Percentiles rank a stretch among this genome's conserved stretches.
phyloP scores from a whole-genome alignment of 2,329 filamentous ascomycete genomes.

The Calonectria henricotiae region DNA sequence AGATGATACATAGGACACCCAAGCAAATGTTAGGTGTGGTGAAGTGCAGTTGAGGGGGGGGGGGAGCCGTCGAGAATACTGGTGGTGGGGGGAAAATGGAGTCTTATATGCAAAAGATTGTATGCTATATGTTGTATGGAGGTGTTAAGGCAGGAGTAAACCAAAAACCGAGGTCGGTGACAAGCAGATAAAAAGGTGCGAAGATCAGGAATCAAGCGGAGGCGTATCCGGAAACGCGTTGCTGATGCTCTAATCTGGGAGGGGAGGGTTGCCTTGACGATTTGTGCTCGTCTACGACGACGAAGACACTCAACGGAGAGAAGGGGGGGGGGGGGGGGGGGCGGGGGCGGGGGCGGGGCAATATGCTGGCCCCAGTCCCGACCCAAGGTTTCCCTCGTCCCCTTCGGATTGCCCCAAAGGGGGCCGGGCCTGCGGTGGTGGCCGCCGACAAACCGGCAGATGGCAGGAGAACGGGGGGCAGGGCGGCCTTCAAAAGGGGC shows the following conservation, averaged over 20 bases:
- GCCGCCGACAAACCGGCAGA: too few species aligned
- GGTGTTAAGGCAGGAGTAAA: constrained; percentile 23
- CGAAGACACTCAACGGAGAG: constrained; percentile 26
- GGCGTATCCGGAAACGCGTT: background rate
- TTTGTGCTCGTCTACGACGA: constrained; percentile 22
- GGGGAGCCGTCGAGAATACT: constrained; percentile 29
- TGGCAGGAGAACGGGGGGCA: too few species aligned
- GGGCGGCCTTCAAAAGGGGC: too few species aligned
- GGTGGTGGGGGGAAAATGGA: background rate
- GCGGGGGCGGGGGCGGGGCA: too few species aligned
- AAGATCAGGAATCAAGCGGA: constrained; percentile 10
- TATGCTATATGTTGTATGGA: constrained; percentile 16
- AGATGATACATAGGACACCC: constrained; percentile 37
- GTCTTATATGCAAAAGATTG: constrained; percentile 33
- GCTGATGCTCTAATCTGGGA: constrained; percentile 21
- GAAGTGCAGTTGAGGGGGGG: constrained; percentile 1
- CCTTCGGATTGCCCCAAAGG: too few species aligned
- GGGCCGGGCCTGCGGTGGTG: too few species aligned
- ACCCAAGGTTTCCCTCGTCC: too few species aligned
- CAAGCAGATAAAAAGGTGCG: constrained; percentile 18
- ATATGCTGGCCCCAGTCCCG: too few species aligned
- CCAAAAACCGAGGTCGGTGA: constrained; percentile 21
- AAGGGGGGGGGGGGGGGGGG: too few species aligned
- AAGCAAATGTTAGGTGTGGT: constrained; percentile 10
- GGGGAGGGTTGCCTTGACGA: constrained; percentile 23